Evolutionary conservation across 352 stramenopile genomes (phyloP), one percentile per base, ranked within the genome.

Genomic region (Pythium brassicae): DNA sequence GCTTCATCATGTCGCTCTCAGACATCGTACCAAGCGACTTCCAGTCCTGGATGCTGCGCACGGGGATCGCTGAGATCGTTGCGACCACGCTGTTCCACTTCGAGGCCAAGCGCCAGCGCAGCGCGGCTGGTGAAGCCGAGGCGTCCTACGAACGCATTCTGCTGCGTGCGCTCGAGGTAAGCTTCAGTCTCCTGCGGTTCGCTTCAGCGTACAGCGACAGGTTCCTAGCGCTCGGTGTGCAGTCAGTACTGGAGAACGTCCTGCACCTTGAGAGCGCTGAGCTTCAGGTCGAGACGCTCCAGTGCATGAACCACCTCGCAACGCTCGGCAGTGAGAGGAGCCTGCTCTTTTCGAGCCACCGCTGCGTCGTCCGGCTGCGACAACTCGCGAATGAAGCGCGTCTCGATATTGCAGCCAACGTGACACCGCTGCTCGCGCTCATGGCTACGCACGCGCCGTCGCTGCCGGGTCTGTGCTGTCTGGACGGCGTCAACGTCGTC

Each of bases 61-160:
- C 69, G 1, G 69, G 69, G 5, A 59, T 87, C 6, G 69, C 78
- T 6, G 69, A 87, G 46, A 72, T 86, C 14, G 70, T 86, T 2
- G 67, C 55, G 0, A 71, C 62, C 27, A 61, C 66, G 9, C 34
- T 68, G 4, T 34, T 78, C 43, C 63, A 73, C n/a, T 74, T 74
- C 47, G 53, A 57, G 12, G 12, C 34, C 12, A 60, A 17, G 42
- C 48, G 10, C 59, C 32, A 22, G 50, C 65, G 20, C 40, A 48
- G 9, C 37, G 46, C 12, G 50, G 22, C 27, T 22, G 20, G 42
- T 27, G 55, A 65, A 10, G 60, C 48, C 53, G 25, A 50, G 7
- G 22, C 46, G 29, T 48, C 69, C 25, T 43, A 62, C 1, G 26
- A 59, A 29, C 43, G 45, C 2, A 68, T 77, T 5, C 51, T 87